Evolutionary conservation across 768 basidiomycete genomes (phyloP).

Genomic region (Rubroboletus pulcherrimus): DNA sequence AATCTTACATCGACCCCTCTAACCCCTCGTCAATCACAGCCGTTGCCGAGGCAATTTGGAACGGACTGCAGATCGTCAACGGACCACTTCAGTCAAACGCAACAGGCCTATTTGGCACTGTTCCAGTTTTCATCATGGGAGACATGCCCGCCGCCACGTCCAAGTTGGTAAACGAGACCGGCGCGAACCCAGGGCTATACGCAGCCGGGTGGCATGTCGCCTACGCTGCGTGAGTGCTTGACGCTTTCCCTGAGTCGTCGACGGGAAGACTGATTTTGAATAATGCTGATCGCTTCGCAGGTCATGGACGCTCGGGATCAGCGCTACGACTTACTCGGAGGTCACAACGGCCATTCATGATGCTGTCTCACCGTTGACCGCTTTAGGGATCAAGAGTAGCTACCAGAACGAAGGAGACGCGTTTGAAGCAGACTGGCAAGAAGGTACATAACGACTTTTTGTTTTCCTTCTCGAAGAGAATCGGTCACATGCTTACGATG

Average conservation of each 20-base stretch:
- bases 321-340: not conserved
- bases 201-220: constrained; percentile 12
- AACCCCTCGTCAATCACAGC: constrained; percentile 4
- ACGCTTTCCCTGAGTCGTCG: not conserved
- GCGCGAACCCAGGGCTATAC: constrained; percentile 19
- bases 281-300: not conserved
- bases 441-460: not conserved
- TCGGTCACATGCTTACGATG: not conserved
- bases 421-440: constrained; percentile 21
- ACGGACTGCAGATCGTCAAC: constrained; percentile 13
- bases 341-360: constrained; percentile 5
- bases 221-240: constrained; percentile 9
- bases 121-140: not conserved
- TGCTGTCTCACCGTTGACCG: constrained; percentile 11
- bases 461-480: not conserved
- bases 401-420: constrained; percentile 23
- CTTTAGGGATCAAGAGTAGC: constrained; percentile 16
- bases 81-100: not conserved
- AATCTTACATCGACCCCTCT: constrained; percentile 13
- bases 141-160: constrained; percentile 7
- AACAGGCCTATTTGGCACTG: not conserved
- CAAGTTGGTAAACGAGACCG: constrained; percentile 3
- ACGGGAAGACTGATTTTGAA: too few relatives aligned
- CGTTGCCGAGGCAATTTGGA: constrained; percentile 19
- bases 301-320: constrained; percentile 12